A percentile compares a stretch with the other conserved stretches of the same genome.
Evolutionary conservation across 345 rosid genomes (phyloP).

Genomic region (Eucalyptus lansdowneana): DNA sequence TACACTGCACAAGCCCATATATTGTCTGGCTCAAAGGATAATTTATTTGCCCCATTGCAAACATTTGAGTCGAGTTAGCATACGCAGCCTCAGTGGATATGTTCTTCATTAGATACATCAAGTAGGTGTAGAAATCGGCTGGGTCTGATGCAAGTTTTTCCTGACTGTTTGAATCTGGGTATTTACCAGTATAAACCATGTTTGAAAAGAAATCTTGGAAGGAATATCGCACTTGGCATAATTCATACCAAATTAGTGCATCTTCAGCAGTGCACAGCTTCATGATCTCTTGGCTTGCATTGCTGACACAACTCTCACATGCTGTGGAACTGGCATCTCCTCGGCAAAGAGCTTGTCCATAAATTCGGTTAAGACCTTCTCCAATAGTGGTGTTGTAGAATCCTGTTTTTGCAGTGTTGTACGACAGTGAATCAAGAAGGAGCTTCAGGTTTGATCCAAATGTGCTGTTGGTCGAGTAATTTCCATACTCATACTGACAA

Average conservation of each 20-base stretch:
- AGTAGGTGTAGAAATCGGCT: neutral
- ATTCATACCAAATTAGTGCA: conserved; percentile 16
- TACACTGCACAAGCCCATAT: conserved; percentile 23
- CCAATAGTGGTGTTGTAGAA: conserved; percentile 2
- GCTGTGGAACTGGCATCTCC: conserved; percentile 3
- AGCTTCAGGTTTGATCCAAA: conserved; percentile 1
- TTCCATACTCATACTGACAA: neutral
- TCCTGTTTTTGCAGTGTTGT: conserved; percentile 1
- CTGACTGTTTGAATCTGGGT: neutral
- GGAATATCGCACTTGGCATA: conserved; percentile 24
- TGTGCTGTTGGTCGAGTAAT: neutral
- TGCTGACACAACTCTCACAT: conserved; percentile 9
- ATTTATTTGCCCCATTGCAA: conserved; percentile 7
- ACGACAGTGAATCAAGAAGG: neutral
- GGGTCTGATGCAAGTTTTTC: neutral
- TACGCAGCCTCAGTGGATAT: neutral
- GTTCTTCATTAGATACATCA: conserved; percentile 1
- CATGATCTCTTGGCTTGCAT: conserved; percentile 2
- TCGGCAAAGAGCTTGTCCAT: conserved; percentile 19
- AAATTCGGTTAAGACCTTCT: neutral
- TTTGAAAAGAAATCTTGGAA: neutral
- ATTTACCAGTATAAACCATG: conserved; percentile 13
- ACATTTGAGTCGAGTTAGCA: neutral
- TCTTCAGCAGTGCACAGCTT: neutral
- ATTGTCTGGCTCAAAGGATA: neutral